Conservation (phyloP, 805 yeast species). For the Grigorovia yakushimaensis region DNA sequence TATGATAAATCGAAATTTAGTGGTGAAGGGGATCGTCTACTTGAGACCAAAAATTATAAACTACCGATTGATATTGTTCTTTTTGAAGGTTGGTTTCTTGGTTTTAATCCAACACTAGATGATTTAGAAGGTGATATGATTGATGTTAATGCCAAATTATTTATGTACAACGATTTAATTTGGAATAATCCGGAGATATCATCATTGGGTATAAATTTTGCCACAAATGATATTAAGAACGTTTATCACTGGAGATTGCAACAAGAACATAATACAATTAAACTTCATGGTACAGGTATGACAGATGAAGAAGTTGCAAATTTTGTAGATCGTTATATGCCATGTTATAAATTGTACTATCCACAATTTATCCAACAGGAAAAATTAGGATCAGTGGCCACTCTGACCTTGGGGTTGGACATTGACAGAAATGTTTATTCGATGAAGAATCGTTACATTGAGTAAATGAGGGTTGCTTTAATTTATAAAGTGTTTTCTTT, state of each 20-base stretch:
- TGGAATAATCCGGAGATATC: conserved; percentile 40
- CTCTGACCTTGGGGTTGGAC: conserved; percentile 26
- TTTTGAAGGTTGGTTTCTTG: conserved; percentile 93
- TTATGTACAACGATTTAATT: conserved; percentile 36
- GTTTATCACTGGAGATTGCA: conserved; percentile 74
- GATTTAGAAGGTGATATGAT: conserved; percentile 21
- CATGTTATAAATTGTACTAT: conserved; percentile 67
- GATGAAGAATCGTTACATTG: conserved; percentile 9
- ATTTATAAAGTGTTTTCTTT: too few species aligned
- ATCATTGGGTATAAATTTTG: conserved; percentile 54
- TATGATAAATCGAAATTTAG: conserved; percentile 66
- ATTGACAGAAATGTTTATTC: conserved; percentile 17
- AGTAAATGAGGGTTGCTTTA: conserved; percentile 3
- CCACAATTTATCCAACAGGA: conserved; percentile 31
- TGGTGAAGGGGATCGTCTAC: conserved; percentile 75
- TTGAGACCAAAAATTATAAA: conserved; percentile 19
- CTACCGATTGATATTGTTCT: conserved; percentile 53
- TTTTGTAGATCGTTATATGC: conserved; percentile 82
- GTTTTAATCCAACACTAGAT: conserved; percentile 43
- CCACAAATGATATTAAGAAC: conserved; percentile 47
- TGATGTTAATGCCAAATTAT: conserved; percentile 44
- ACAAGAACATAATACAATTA: conserved; percentile 32
- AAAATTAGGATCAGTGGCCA: conserved; percentile 19
- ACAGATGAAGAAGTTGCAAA: conserved; percentile 51
- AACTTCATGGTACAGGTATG: conserved; percentile 64